phyloP scores from a whole-genome alignment of 306 rosid genomes.

The Elaeagnus macrophylla region DNA sequence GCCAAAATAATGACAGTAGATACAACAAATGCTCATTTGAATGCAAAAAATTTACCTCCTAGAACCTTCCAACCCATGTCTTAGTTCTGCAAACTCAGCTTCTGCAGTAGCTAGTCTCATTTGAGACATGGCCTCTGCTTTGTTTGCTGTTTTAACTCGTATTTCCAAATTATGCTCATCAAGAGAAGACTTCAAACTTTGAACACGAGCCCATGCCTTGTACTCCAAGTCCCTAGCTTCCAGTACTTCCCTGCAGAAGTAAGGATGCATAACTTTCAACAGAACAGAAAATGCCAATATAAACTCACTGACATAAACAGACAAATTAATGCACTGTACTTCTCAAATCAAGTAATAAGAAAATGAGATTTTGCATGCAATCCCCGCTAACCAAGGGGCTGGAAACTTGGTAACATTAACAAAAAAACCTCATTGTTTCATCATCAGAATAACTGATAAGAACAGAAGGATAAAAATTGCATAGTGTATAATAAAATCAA shows the following conservation, averaged over 20 bases:
- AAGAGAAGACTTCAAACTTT: slow-evolving; percentile 66
- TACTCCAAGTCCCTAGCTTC: slow-evolving; percentile 81
- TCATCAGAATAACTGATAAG: too few relatives aligned
- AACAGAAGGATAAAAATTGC: too few relatives aligned
- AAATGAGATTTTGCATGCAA: too few relatives aligned
- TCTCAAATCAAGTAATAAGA: neutral
- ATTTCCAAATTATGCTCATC: slow-evolving; percentile 77
- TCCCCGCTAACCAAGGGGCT: too few relatives aligned
- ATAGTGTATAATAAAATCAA: neutral
- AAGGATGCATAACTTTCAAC: slow-evolving; percentile 21
- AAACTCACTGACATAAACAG: neutral
- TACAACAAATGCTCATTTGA: neutral
- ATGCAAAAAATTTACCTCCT: slow-evolving; percentile 43
- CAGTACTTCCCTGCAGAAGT: slow-evolving; percentile 60
- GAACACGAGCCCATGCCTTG: slow-evolving; percentile 81
- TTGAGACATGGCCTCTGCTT: slow-evolving; percentile 88
- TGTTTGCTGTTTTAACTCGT: slow-evolving; percentile 89
- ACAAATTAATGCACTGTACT: neutral
- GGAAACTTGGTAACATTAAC: too few relatives aligned
- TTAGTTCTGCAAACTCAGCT: slow-evolving; percentile 76
- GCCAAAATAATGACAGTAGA: neutral
- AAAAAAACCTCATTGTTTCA: too few relatives aligned
- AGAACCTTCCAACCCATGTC: slow-evolving; percentile 65
- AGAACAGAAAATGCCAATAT: slow-evolving; percentile 9
- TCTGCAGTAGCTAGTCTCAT: slow-evolving; percentile 94